Conservation (phyloP, 2,329 filamentous ascomycete genomes). For the Periconia sp. region DNA sequence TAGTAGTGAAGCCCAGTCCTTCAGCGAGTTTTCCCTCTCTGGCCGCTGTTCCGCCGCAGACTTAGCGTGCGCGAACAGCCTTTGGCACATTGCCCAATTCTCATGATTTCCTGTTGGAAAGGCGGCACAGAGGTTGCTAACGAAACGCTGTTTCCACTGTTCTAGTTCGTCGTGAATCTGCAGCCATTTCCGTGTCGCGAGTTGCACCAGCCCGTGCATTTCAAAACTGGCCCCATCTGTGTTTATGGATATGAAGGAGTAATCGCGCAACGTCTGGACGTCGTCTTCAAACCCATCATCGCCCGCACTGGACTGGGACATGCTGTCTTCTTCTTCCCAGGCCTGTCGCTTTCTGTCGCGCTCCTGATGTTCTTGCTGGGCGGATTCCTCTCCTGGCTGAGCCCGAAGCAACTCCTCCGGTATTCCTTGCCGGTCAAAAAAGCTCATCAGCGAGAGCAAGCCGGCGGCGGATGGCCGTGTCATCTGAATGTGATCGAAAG, state of each 20-base stretch:
- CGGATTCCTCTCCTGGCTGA: neutral
- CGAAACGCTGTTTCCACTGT: constrained; percentile 21
- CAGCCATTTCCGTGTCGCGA: constrained; percentile 26
- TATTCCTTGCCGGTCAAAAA: constrained; percentile 50
- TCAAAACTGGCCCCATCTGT: constrained; percentile 32
- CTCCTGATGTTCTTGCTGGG: neutral
- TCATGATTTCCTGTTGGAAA: too few relatives aligned
- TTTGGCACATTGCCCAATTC: constrained; percentile 37
- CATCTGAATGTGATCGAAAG: constrained; percentile 37
- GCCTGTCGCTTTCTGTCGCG: neutral
- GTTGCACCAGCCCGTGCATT: constrained; percentile 50
- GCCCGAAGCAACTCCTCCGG: constrained; percentile 11
- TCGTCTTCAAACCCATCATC: constrained; percentile 27
- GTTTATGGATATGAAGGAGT: constrained; percentile 38
- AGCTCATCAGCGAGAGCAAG: constrained; percentile 52
- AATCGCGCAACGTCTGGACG: constrained; percentile 39
- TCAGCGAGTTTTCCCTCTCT: neutral
- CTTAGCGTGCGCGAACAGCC: constrained; percentile 35
- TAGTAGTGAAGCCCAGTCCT: constrained; percentile 8
- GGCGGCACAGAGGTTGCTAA: too few relatives aligned
- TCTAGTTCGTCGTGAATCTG: constrained; percentile 19
- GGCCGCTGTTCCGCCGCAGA: constrained; percentile 5
- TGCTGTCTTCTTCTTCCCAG: constrained; percentile 1
- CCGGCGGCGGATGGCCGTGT: constrained; percentile 40
- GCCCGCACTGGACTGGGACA: constrained; percentile 21